phyloP scores from a whole-genome alignment of 495 filamentous ascomycete genomes.

The Penicillium steckii region DNA sequence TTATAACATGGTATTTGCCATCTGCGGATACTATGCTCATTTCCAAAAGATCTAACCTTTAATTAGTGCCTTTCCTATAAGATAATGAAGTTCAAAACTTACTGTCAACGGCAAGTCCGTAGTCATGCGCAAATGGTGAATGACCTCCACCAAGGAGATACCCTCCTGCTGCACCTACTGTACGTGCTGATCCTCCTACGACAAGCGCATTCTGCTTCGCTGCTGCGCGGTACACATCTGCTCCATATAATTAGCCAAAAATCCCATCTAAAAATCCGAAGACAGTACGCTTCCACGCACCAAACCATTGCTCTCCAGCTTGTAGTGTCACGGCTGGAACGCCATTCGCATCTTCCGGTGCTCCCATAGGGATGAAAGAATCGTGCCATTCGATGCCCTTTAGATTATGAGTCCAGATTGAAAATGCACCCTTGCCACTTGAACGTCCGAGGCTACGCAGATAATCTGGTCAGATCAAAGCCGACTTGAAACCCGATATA shows the following conservation, averaged over 20 bases:
- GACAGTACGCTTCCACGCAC: not conserved
- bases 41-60: conserved; percentile 1
- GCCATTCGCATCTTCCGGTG: not conserved
- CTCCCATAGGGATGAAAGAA: not conserved
- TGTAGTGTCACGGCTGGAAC: not conserved
- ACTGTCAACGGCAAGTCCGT: conserved; percentile 4
- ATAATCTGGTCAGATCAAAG: not conserved
- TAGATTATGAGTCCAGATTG: not conserved
- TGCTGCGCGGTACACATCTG: conserved; percentile 4
- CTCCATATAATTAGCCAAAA: not conserved
- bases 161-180: conserved; percentile 5
- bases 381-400: not conserved
- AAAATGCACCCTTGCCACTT: not conserved
- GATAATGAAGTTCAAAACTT: not conserved
- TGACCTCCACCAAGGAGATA: conserved; percentile 6
- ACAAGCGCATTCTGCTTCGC: not conserved
- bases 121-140: conserved; percentile 5
- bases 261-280: not conserved
- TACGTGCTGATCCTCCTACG: conserved; percentile 4
- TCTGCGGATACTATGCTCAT: conserved; percentile 4
- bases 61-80: not conserved
- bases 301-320: not conserved
- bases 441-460: not conserved
- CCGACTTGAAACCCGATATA: not conserved
- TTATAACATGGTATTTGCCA: not conserved